Conservation (phyloP, 139 green algal genomes). For the Tetradesmus obliquus region DNA sequence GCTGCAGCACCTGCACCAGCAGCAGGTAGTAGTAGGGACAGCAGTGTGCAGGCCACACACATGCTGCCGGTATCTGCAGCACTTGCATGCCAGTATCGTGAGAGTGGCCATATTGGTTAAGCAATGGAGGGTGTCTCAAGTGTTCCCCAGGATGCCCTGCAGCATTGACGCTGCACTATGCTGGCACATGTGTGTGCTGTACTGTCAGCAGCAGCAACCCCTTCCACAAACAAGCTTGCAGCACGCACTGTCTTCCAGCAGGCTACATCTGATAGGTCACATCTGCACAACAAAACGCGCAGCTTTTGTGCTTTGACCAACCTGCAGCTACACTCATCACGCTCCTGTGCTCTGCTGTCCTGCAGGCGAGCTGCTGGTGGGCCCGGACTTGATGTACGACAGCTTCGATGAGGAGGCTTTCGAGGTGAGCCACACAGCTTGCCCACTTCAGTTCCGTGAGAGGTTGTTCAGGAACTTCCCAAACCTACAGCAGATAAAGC, state of each 20-base stretch:
- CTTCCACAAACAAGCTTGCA: neutral
- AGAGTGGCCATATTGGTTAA: too few relatives aligned
- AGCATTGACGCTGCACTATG: neutral
- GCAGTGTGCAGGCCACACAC: neutral
- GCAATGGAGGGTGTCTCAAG: neutral
- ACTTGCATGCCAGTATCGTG: neutral
- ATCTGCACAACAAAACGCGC: too few relatives aligned
- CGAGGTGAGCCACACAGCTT: neutral
- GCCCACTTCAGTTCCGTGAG: neutral
- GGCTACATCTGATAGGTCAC: neutral
- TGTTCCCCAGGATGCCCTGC: neutral
- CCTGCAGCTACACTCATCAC: too few relatives aligned
- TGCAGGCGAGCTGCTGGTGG: constrained; percentile 13
- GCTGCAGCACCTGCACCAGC: neutral
- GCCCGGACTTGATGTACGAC: neutral
- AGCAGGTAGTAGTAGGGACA: neutral
- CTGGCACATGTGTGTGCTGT: neutral
- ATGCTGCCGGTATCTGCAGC: neutral
- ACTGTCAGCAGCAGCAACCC: neutral
- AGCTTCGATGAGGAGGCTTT: constrained; percentile 37
- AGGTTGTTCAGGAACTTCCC: too few relatives aligned
- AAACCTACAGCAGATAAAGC: too few relatives aligned
- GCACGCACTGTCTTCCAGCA: neutral
- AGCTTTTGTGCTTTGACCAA: too few relatives aligned
- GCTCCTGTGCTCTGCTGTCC: neutral